Evolutionary conservation across 2,329 filamentous ascomycete species (phyloP), one percentile per base, ranked within the genome.

Genomic region (Hymenoscyphus scutula): DNA sequence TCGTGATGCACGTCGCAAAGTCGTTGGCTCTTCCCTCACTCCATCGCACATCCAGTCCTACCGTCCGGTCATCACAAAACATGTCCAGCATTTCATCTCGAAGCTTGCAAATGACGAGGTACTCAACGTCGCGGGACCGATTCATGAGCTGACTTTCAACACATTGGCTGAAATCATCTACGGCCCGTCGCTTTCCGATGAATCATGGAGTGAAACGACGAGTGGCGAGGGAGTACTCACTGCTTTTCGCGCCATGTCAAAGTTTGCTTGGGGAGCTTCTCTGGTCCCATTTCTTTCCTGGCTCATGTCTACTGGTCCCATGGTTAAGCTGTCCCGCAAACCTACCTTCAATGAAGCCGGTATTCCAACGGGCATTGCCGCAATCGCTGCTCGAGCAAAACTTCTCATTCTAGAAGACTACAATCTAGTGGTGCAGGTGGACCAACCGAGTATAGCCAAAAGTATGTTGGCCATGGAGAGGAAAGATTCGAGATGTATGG

Each of bases 131-230:
- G 45, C 61, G 11, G 25, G 53, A 5, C 48, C 56, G 5, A 19
- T 60, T 2, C 61, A 62, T 15, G 45, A 29, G n/a, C 38, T 62
- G 23, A 60, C 61, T 2, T 62, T 62, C 51, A 60, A 62, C 55
- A 60, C 61, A 32, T 23, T 60, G 29, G 25, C 53, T n/a, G 61
- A 60, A 48, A 38, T 56, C 15, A 56, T 62, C 34, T 62, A 55
- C 27, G 61, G 61, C 2, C 57, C 57, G 5, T 37, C 56, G 7
- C 51, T 62, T n/a, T 55, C 45, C 45, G 11, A 19, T 2, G 25
- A 51, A 23, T 51, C 61, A 27, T 62, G 56, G 38, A 38, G 34
- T 15, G 56, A 48, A 29, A 58, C 19, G 4, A 23, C 45, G 2
- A 13, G 19, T 13, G 45, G 45, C 10, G 45, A 23, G 7, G 45